A percentile compares a stretch with the other conserved stretches of the same genome.
Conservation (phyloP, 108 stramenopile species). For the Cyclostephanos tholiformis region DNA sequence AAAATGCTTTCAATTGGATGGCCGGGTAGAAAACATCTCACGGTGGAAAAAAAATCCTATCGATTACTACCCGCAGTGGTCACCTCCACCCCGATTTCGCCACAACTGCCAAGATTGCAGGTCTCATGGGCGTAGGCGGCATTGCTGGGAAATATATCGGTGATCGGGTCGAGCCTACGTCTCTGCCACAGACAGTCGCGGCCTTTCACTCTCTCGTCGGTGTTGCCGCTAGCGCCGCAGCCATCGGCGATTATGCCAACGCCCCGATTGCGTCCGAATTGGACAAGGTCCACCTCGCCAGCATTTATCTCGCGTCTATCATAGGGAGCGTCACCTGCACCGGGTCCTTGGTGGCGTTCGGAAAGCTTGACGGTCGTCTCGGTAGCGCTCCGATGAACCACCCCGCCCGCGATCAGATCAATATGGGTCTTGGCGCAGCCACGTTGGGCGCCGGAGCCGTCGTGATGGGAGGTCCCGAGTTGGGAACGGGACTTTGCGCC, state of each 20-base stretch:
- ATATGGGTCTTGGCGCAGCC: conserved; percentile 91
- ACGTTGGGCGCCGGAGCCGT: conserved; percentile 89
- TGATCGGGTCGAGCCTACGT: conserved; percentile 92
- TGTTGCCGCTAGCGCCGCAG: conserved; percentile 90
- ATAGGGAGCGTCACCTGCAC: conserved; percentile 98
- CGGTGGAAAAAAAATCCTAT: not conserved
- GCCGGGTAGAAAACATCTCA: not conserved
- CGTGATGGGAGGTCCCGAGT: conserved; percentile 76
- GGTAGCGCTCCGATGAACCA: conserved; percentile 78
- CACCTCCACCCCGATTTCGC: conserved; percentile 78
- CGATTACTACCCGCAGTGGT: conserved; percentile 34
- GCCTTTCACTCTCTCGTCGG: conserved; percentile 98
- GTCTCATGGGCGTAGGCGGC: conserved; percentile 92
- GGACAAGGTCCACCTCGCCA: conserved; percentile 82
- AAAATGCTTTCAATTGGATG: not conserved
- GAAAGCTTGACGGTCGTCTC: conserved; percentile 92
- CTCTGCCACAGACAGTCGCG: conserved; percentile 96
- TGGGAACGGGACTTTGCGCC: conserved; percentile 78
- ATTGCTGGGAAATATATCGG: conserved; percentile 88
- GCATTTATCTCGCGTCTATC: conserved; percentile 93
- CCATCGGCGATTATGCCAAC: conserved; percentile 88
- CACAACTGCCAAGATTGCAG: conserved; percentile 77
- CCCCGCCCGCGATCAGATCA: conserved; percentile 85
- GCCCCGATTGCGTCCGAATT: conserved; percentile 68
- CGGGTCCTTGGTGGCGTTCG: conserved; percentile 98